These are phyloP conservation scores for Fusarium anthophilum DNA, from an alignment of 2,329 filamentous ascomycete genomes.

Conservation along the genomic window DNA sequence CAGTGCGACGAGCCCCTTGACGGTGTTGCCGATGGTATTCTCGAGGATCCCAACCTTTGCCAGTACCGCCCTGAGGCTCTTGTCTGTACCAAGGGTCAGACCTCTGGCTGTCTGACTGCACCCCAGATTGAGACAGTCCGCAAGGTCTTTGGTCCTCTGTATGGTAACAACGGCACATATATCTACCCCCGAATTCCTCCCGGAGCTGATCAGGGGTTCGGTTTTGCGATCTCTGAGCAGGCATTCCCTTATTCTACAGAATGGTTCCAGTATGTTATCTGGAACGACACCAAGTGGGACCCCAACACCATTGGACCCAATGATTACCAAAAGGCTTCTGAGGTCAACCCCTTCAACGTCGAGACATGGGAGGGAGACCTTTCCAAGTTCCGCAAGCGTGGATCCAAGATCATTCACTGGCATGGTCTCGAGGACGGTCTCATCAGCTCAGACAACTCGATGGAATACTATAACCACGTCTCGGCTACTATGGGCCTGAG, in stretches of 20 bases:
- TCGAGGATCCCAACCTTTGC: slow-evolving; percentile 58
- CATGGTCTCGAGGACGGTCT: slow-evolving; percentile 49
- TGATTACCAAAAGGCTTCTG: slow-evolving; percentile 53
- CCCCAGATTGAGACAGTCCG: slow-evolving; percentile 19
- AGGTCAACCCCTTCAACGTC: slow-evolving; percentile 22
- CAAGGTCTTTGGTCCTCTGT: slow-evolving; percentile 23
- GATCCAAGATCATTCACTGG: slow-evolving; percentile 57
- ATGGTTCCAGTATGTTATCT: slow-evolving; percentile 53
- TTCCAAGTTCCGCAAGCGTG: slow-evolving; percentile 49
- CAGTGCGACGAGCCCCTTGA: slow-evolving; percentile 61
- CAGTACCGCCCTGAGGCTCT: slow-evolving; percentile 54
- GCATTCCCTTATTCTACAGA: not conserved
- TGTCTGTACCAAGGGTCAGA: slow-evolving; percentile 44
- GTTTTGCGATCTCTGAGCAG: slow-evolving; percentile 32
- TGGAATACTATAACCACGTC: slow-evolving; percentile 41
- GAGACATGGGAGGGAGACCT: slow-evolving; percentile 52
- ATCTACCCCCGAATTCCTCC: slow-evolving; percentile 30
- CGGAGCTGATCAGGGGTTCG: slow-evolving; percentile 39
- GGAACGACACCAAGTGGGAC: slow-evolving; percentile 49
- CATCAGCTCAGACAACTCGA: slow-evolving; percentile 39
- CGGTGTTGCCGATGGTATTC: slow-evolving; percentile 59
- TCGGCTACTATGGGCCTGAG: slow-evolving; percentile 40
- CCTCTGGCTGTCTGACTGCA: slow-evolving; percentile 10
- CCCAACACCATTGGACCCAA: slow-evolving; percentile 39
- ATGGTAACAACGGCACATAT: slow-evolving; percentile 44